phyloP scores from a whole-genome alignment of 2,329 filamentous ascomycete species.

The Xylariaceae sp. region DNA sequence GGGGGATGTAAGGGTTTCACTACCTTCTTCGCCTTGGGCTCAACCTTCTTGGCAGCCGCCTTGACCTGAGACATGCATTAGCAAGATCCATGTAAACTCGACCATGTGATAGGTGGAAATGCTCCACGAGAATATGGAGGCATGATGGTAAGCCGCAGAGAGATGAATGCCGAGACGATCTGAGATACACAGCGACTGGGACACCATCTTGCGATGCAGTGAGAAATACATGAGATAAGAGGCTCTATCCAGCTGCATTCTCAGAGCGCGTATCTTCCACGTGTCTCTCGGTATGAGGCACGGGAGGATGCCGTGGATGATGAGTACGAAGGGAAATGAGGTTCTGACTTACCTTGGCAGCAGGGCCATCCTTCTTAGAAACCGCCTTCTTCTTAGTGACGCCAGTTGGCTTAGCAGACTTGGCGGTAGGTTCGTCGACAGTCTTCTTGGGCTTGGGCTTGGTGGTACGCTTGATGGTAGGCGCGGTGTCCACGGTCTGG shows the following conservation, averaged over 20 bases:
- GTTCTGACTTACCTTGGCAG: conserved; percentile 28
- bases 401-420: conserved; percentile 30
- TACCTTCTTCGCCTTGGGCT: conserved; percentile 31
- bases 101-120: not conserved
- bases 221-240: not conserved
- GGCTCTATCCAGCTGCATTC: not conserved
- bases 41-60: conserved; percentile 28
- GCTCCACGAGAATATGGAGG: not conserved
- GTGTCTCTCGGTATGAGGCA: not conserved
- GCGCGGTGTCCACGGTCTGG: conserved; percentile 43
- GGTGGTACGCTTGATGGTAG: conserved; percentile 39
- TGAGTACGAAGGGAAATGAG: not conserved
- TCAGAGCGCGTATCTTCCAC: not conserved
- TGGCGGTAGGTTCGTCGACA: conserved; percentile 18
- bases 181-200: not conserved
- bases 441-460: conserved; percentile 31
- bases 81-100: conserved; percentile 8
- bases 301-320: not conserved
- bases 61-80: conserved; percentile 29
- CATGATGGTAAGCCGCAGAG: not conserved
- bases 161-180: not conserved
- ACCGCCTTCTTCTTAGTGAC: conserved; percentile 33
- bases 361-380: conserved; percentile 31
- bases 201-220: not conserved
- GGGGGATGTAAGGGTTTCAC: conserved; percentile 4